phyloP scores from a whole-genome alignment of 352 stramenopile genomes.

The Lagenidium sp. region DNA sequence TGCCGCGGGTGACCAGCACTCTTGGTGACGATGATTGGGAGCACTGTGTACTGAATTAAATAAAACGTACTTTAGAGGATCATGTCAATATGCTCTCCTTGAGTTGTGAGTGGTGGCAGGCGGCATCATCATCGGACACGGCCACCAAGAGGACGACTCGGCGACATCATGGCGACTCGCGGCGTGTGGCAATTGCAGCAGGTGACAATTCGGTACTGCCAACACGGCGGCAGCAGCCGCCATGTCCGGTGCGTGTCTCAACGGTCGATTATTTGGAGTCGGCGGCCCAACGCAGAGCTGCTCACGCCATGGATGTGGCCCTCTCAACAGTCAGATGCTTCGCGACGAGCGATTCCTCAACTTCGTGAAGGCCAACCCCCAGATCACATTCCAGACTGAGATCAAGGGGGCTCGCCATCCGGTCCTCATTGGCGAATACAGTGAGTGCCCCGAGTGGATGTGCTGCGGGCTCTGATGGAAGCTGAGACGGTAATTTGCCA shows the following conservation, averaged over 20 bases:
- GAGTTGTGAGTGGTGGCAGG: slow-evolving; percentile 20
- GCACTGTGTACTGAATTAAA: too few relatives aligned
- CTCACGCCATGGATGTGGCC: too few relatives aligned
- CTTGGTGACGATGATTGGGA: too few relatives aligned
- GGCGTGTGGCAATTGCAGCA: slow-evolving; percentile 38
- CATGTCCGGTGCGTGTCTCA: slow-evolving; percentile 35
- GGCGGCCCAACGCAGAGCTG: not conserved
- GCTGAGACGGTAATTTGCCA: slow-evolving; percentile 1
- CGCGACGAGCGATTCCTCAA: slow-evolving; percentile 65
- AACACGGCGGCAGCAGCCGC: slow-evolving; percentile 50
- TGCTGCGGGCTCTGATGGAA: not conserved
- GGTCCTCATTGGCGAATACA: slow-evolving; percentile 79
- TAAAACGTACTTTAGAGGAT: too few relatives aligned
- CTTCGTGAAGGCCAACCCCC: slow-evolving; percentile 84
- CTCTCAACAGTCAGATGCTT: slow-evolving; percentile 45
- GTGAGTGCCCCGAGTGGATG: slow-evolving; percentile 17
- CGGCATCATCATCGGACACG: slow-evolving; percentile 6
- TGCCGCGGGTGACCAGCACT: too few relatives aligned
- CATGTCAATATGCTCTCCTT: too few relatives aligned
- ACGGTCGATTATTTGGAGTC: not conserved
- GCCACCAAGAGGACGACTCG: slow-evolving; percentile 1
- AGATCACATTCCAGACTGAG: slow-evolving; percentile 78
- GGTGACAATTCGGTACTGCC: slow-evolving; percentile 41
- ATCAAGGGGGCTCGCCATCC: slow-evolving; percentile 79
- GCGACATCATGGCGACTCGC: slow-evolving; percentile 25